A percentile compares a stretch with the other conserved stretches of the same genome.
Evolutionary conservation across 1,284 basidiomycete genomes (phyloP).

Genomic region (Leucoagaricus sp.): DNA sequence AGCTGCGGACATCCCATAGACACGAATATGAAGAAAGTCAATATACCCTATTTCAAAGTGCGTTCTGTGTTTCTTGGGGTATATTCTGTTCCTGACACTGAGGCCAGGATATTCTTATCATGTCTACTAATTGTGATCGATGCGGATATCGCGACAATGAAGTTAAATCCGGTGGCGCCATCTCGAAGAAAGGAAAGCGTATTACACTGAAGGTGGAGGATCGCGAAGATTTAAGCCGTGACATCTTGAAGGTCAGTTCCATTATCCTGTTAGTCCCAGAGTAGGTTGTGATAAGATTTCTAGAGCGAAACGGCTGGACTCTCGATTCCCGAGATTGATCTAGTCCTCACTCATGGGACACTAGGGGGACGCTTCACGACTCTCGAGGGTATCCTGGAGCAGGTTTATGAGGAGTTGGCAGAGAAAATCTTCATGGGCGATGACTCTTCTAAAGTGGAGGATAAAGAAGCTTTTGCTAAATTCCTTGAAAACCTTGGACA

Average conservation of each 20-base stretch:
- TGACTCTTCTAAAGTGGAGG: slow-evolving; percentile 58
- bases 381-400: slow-evolving; percentile 91
- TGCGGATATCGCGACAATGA: slow-evolving; percentile 99
- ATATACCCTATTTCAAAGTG: slow-evolving; percentile 98
- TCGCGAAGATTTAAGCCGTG: slow-evolving; percentile 90
- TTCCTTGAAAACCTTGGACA: slow-evolving; percentile 85
- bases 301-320: slow-evolving; percentile 93
- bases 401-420: slow-evolving; percentile 94
- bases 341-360: slow-evolving; percentile 90
- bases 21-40: slow-evolving; percentile 95
- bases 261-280: neutral
- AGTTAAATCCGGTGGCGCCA: slow-evolving; percentile 92
- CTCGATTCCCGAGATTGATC: slow-evolving; percentile 92
- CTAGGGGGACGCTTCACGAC: slow-evolving; percentile 99
- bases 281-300: neutral
- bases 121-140: slow-evolving; percentile 95
- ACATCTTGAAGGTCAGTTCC: slow-evolving; percentile 81
- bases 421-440: slow-evolving; percentile 86
- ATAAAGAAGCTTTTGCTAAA: slow-evolving; percentile 61
- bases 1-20: slow-evolving; percentile 85
- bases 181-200: slow-evolving; percentile 83
- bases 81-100: neutral
- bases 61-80: slow-evolving; percentile 15
- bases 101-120: slow-evolving; percentile 92
- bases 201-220: slow-evolving; percentile 93